Base-by-base conservation (phyloP, 768 basidiomycete species). In the Nidularia pulvinata region DNA sequence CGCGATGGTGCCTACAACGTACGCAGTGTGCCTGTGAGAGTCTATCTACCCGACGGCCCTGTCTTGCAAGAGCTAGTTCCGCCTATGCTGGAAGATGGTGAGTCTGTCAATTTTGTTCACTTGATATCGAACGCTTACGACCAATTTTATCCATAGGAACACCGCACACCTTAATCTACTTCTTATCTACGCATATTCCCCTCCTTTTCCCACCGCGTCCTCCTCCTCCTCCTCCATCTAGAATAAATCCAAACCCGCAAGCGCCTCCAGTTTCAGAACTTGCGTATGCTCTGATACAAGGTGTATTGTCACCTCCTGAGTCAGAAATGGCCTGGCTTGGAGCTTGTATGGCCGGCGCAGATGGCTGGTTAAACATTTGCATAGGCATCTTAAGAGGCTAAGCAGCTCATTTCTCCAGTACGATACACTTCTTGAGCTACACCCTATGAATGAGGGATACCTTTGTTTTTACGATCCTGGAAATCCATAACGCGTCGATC, bases 261-360 rank as follows among this genome's bases (percentile, higher is more conserved):
- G 67, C 65, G 5, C 70, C 72, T 22, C 53, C 64, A 7, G 64
- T 69, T 13, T 64, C 72, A 7, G 80, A 86, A 49, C 77, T 89
- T 35, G 95, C 92, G 10, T 89, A 84, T 60, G 83, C 89, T 0
- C 69, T 97, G 46, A 76, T 95, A 10, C 96, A 98, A 65, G 96
- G 97, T 10, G 85, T 98, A 16, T 69, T 80, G 2, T 71, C 88
- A 1, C 97, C 96, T 1, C 76, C 83, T 6, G 94, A 97, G 33
- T 80, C 93, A 5, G 96, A 98, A 64, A 78, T 98, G 70, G 93
- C 89, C 4, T 97, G 96, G 95, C 68, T 98, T n/a, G 90, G 93
- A 7, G 88, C 91, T 16, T 94, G 93, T 61, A 74, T 98, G 70
- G 84, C 88, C 10, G 95, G 94, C 6, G 93, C 94, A 10, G 97